phyloP scores from a whole-genome alignment of 148 eudicot species.

The Euryodendron excelsum region DNA sequence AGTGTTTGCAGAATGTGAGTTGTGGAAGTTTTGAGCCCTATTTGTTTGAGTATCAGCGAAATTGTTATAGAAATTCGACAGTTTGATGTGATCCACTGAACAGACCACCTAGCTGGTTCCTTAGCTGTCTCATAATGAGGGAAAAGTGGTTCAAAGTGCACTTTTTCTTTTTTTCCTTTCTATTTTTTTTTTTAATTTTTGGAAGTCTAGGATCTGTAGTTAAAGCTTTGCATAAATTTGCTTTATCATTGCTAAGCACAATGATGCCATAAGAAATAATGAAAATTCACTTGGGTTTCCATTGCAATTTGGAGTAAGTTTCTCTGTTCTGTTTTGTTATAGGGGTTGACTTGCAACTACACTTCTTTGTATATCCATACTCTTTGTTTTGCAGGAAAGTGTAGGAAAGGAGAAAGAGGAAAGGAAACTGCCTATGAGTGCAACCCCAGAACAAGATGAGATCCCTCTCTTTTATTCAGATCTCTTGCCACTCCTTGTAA shows the following conservation, averaged over 20 bases:
- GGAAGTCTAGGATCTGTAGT: not conserved
- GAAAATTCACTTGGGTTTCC: not conserved
- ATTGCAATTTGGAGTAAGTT: not conserved
- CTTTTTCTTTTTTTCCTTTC: too few relatives aligned
- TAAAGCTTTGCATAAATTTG: not conserved
- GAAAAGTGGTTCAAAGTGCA: too few relatives aligned
- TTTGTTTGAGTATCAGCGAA: not conserved
- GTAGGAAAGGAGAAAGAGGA: slow-evolving; percentile 82
- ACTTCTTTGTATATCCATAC: not conserved
- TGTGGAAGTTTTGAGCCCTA: not conserved
- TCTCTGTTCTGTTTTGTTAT: not conserved
- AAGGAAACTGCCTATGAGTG: slow-evolving; percentile 29
- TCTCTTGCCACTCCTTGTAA: slow-evolving; percentile 93
- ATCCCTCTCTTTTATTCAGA: slow-evolving; percentile 81
- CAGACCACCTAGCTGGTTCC: too few relatives aligned
- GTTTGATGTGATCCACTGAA: not conserved
- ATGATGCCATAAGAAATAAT: not conserved
- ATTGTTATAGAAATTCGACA: not conserved
- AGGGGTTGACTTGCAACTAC: too few relatives aligned
- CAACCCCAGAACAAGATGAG: slow-evolving; percentile 57
- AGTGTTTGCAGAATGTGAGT: not conserved
- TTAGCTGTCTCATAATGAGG: too few relatives aligned
- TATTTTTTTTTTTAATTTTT: too few relatives aligned
- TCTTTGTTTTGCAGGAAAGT: slow-evolving; percentile 51
- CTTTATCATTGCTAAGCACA: not conserved